Evolutionary conservation across 2,329 filamentous ascomycete genomes (phyloP).

Genomic region (Colletotrichum magnum): DNA sequence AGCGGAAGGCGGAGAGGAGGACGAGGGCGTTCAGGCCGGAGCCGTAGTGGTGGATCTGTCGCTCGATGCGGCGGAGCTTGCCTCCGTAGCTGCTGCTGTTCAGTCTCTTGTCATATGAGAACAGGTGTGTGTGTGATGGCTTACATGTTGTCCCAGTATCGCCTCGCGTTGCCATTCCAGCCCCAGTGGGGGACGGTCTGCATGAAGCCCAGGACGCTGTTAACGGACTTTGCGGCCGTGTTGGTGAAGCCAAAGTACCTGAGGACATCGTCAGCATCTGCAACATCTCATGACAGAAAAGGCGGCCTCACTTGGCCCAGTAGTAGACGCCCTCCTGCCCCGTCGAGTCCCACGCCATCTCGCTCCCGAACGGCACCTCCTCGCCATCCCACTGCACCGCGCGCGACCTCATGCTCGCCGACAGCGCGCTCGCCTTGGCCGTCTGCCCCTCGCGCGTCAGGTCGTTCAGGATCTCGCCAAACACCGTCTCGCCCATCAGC

Average conservation of each 20-base stretch:
- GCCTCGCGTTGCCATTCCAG: constrained; percentile 72
- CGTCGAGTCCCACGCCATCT: constrained; percentile 75
- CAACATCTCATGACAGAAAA: background rate
- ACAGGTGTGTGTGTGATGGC: constrained; percentile 37
- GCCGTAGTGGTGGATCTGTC: constrained; percentile 73
- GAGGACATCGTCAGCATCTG: constrained; percentile 20
- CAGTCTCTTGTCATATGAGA: background rate
- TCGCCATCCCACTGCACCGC: constrained; percentile 63
- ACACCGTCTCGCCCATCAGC: constrained; percentile 72
- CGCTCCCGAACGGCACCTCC: constrained; percentile 69
- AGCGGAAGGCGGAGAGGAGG: constrained; percentile 65
- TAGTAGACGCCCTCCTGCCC: constrained; percentile 73
- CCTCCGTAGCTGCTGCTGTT: constrained; percentile 53
- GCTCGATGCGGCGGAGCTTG: constrained; percentile 59
- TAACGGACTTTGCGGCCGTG: constrained; percentile 63
- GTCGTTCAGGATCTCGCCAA: constrained; percentile 66
- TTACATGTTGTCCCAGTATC: constrained; percentile 72
- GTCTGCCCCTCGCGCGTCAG: constrained; percentile 61
- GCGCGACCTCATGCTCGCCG: constrained; percentile 62
- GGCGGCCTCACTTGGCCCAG: constrained; percentile 61
- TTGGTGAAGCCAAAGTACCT: constrained; percentile 63
- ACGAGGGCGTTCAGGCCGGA: constrained; percentile 70
- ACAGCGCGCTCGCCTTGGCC: constrained; percentile 55
- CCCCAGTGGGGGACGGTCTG: constrained; percentile 72
- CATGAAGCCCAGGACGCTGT: constrained; percentile 69